Base-by-base conservation (phyloP, 768 basidiomycete genomes). In the Leccinum disarticulatum region DNA sequence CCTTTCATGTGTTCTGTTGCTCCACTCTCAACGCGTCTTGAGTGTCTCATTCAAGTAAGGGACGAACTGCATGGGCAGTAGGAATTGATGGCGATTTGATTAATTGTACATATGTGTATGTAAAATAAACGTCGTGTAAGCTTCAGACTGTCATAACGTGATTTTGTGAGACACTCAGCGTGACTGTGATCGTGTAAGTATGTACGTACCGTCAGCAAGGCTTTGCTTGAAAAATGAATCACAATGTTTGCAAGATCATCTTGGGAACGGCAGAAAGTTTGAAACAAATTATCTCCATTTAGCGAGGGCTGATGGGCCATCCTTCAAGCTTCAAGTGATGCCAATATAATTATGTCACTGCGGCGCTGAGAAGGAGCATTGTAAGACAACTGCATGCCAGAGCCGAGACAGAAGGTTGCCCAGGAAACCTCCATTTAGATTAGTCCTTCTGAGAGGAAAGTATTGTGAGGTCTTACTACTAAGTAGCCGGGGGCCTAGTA, bases 1-100 rank as follows among this genome's bases (percentile, higher is more conserved):
- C 64, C 65, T 8, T 74, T 74, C 22, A 25, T 9, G 22, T 73
- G 66, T 41, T 59, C 60, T 6, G 55, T 70, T 13, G 57, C 57
- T 0, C 57, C 65, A 1, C 65, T 61, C 13, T 68, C 69, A 15
- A 15, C 59, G 2, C 14, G 19, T 14, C 55, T 30, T 4, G 61
- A 64, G 30, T n/a, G 60, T 17, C 61, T 71, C 22, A 22, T 68
- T 55, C 53, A 55, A 30, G 50, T 36, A 51, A 56, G 52, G 14
- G 46, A 57, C 15, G 52, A 55, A 10, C 4, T n/a, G 3, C 6
- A 19, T 31, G 25, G 27, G 15, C 15, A 15, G 4, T 60, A 48
- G 50, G 51, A 17, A 43, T 43, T 43, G 43, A 43, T 43, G 43
- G 43, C 10, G n/a, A 43, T 19, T 11, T n/a, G 11, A 19, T 19